Conservation (phyloP, 1,284 basidiomycete species). For the Microbotryomycetes sp. region DNA sequence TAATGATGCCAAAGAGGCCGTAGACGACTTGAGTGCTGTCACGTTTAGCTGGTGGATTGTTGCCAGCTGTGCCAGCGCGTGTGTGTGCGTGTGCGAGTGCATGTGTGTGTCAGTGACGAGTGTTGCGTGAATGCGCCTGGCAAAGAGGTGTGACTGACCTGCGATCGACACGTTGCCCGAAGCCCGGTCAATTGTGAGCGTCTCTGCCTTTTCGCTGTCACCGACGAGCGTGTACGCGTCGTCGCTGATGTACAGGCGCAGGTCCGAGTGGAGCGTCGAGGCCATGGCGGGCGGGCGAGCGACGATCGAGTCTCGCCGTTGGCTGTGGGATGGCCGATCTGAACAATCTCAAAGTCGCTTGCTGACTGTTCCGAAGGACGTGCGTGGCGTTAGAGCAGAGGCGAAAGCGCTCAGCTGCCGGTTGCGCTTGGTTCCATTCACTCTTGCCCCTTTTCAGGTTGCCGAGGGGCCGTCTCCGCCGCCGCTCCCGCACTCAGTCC, state of each 20-base stretch:
- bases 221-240: conserved; percentile 33
- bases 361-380: no score
- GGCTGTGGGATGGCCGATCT: no score
- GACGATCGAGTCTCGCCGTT: background rate
- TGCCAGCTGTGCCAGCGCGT: conserved; percentile 28
- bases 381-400: background rate
- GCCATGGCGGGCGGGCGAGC: background rate
- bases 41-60: conserved; percentile 40
- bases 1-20: conserved; percentile 79
- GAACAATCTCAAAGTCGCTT: no score
- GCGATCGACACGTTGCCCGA: conserved; percentile 42
- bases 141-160: conserved; percentile 36
- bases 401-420: background rate
- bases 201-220: conserved; percentile 35
- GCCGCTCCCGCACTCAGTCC: no score
- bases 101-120: background rate
- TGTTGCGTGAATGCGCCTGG: background rate
- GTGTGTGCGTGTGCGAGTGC: background rate
- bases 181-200: conserved; percentile 43
- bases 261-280: conserved; percentile 7
- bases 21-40: conserved; percentile 52
- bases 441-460: no score
- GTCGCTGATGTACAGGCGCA: conserved; percentile 23
- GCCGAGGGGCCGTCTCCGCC: no score
- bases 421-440: no score